Percentiles rank a stretch among this genome's conserved stretches.
These are phyloP conservation scores for maize (Zea mays) DNA, from an alignment of 176 grass and related monocot species.

Conservation along the genomic window Zm-B73-REFERENCE-NAM-5.0 NC_050104.1:133504001-133504500, in stretches of 20 bases:
- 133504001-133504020: constrained; percentile 77
- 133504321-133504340: constrained; percentile 64
- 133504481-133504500: too few species aligned
- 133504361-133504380: constrained; percentile 80
- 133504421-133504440: neutral
- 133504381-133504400: constrained; percentile 71
- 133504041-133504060: constrained; percentile 7
- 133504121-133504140: neutral
- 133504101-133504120: neutral
- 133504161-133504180: neutral
- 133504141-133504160: neutral
- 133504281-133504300: constrained; percentile 77
- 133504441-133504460: neutral
- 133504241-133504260: constrained; percentile 47
- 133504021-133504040: constrained; percentile 79
- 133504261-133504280: constrained; percentile 80
- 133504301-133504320: constrained; percentile 78
- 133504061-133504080: constrained; percentile 4
- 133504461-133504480: too few species aligned
- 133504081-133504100: neutral
- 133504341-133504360: constrained; percentile 67
- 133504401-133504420: neutral
- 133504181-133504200: neutral
- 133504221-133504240: constrained; percentile 20
- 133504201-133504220: neutral